Conservation (phyloP, 2,329 filamentous ascomycete genomes). For the Fusarium beomiforme region DNA sequence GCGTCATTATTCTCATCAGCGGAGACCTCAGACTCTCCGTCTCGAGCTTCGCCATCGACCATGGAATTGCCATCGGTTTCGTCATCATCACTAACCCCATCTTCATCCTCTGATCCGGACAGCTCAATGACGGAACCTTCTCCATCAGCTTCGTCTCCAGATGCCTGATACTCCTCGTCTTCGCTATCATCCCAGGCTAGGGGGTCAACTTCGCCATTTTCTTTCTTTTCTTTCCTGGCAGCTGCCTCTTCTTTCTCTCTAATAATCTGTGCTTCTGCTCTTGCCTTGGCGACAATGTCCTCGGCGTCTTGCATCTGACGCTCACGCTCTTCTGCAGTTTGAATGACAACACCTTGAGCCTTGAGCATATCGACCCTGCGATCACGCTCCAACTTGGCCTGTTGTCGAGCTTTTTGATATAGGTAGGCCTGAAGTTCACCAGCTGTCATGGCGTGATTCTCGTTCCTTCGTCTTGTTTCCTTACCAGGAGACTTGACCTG, state of each 20-base stretch:
- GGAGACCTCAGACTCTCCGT: constrained; percentile 50
- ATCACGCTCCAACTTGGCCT: constrained; percentile 81
- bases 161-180: constrained; percentile 61
- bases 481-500: constrained; percentile 73
- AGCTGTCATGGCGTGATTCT: constrained; percentile 69
- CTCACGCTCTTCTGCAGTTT: constrained; percentile 88
- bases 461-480: constrained; percentile 54
- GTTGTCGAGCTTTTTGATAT: constrained; percentile 77
- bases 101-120: constrained; percentile 57
- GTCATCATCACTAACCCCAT: constrained; percentile 48
- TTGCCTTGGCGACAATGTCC: constrained; percentile 85
- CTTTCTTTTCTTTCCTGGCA: constrained; percentile 70
- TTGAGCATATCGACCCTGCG: constrained; percentile 80
- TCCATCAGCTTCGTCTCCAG: constrained; percentile 50
- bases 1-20: constrained; percentile 34
- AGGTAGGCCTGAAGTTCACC: constrained; percentile 76
- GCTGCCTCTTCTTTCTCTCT: constrained; percentile 79
- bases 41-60: constrained; percentile 54
- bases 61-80: constrained; percentile 48
- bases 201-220: constrained; percentile 58
- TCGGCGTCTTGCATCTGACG: constrained; percentile 85
- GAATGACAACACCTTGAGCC: constrained; percentile 81
- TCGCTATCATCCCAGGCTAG: constrained; percentile 67
- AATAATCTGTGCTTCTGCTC: constrained; percentile 79
- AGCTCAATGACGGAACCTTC: constrained; percentile 54